Percentiles rank a stretch among this genome's conserved stretches.
These are phyloP conservation scores for Populus tremula DNA, from an alignment of 345 rosid species.

Conservation along the genomic window DNA sequence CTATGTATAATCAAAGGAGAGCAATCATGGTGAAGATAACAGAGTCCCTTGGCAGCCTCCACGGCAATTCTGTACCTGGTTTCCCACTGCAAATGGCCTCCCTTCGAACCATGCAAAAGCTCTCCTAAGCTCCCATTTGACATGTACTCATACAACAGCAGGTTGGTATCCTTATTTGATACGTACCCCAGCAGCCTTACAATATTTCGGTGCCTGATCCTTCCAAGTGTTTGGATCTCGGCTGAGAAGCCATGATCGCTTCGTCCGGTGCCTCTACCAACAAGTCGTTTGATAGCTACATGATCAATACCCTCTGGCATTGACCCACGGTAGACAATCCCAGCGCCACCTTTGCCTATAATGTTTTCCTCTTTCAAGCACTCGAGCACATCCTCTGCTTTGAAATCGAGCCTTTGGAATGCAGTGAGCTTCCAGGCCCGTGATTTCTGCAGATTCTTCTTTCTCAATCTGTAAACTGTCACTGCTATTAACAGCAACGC, in stretches of 20 bases:
- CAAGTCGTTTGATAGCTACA: constrained; percentile 75
- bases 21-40: constrained; percentile 94
- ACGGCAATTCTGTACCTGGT: constrained; percentile 60
- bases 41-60: constrained; percentile 80
- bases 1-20: constrained; percentile 85
- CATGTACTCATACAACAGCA: constrained; percentile 82
- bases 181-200: constrained; percentile 76
- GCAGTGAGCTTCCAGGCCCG: constrained; percentile 79
- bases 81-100: constrained; percentile 85
- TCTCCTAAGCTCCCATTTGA: constrained; percentile 90
- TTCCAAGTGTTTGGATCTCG: constrained; percentile 82
- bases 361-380: constrained; percentile 84
- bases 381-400: constrained; percentile 71
- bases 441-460: constrained; percentile 44
- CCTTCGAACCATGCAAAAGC: constrained; percentile 77
- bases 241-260: constrained; percentile 87
- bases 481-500: constrained; percentile 39
- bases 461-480: constrained; percentile 43
- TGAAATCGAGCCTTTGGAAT: constrained; percentile 73
- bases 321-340: constrained; percentile 80
- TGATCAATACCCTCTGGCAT: constrained; percentile 58
- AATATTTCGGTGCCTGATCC: constrained; percentile 79
- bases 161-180: constrained; percentile 81
- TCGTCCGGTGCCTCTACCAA: constrained; percentile 57
- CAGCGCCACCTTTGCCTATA: constrained; percentile 94